phyloP scores from a whole-genome alignment of 1,284 basidiomycete genomes.

The Ceratobasidium sp. region DNA sequence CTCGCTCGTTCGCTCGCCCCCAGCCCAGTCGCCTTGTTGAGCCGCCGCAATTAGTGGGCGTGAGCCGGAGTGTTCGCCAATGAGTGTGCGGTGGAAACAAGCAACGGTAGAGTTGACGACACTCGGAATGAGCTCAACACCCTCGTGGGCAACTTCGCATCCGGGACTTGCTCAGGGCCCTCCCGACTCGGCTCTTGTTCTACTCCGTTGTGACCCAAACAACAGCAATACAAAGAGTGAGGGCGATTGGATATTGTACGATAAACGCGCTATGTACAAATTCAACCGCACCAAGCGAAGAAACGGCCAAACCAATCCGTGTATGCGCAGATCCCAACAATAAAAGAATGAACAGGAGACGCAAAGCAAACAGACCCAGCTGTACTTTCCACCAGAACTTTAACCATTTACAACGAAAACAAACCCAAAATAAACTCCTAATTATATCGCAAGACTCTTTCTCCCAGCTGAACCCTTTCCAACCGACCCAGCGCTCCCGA shows the following conservation, averaged over 20 bases:
- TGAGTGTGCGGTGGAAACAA: neutral
- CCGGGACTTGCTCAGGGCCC: constrained; percentile 14
- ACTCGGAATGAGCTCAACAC: constrained; percentile 23
- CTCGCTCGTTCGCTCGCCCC: too few species aligned
- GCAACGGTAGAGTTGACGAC: constrained; percentile 16
- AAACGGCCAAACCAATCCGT: constrained; percentile 1
- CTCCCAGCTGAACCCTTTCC: constrained; percentile 9
- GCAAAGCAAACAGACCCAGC: constrained; percentile 30
- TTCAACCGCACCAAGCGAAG: constrained; percentile 10
- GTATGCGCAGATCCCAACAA: constrained; percentile 2
- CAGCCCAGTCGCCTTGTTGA: too few species aligned
- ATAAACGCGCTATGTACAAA: constrained; percentile 13
- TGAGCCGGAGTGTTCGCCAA: too few species aligned
- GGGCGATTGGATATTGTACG: constrained; percentile 36
- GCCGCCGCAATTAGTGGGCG: neutral
- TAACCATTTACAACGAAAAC: constrained; percentile 28
- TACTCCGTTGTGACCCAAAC: neutral
- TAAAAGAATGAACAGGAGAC: neutral
- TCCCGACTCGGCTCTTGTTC: constrained; percentile 4
- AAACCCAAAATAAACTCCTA: neutral
- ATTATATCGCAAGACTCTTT: constrained; percentile 15
- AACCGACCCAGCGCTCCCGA: neutral
- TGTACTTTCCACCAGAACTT: neutral
- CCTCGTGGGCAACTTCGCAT: constrained; percentile 33
- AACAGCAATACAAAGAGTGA: neutral